Evolutionary conservation across 2,329 filamentous ascomycete genomes (phyloP), one percentile per base, ranked within the genome.

Genomic region (Verticillium albo-atrum): DNA sequence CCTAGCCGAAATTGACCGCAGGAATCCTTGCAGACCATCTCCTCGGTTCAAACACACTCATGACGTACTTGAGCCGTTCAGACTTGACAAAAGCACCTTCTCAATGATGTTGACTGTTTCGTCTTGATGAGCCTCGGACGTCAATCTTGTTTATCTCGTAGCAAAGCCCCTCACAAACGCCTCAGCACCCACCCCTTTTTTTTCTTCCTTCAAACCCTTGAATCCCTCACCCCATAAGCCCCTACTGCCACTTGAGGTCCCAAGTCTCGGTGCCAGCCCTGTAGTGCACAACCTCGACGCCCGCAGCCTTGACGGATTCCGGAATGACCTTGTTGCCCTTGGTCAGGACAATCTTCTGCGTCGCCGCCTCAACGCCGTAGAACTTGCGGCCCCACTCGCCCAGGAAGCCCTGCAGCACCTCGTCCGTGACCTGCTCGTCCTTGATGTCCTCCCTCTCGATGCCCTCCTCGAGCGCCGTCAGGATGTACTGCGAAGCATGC

Each of bases 281-380:
- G 70, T 89, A 90, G 10, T 86, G 86, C 63, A 90, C 85, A 50
- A 91, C 83, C 68, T 88, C 83, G 14, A 86, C 75, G 37, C 81
- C 81, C 14, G 81, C 76, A 27, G 79, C 83, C 68, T 74, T 79
- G 58, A 90, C 68, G 42, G 82, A 76, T 60, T 83, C 78, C 28
- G 76, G 73, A 37, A 90, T 81, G 61, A 75, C 79, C 66, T 81
- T 81, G n/a, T 76, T 78, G 54, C 78, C 78, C 71, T 78, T 84
- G 66, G 76, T 82, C 62, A 90, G 70, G 58, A 83, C 75, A 66
- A 90, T 84, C 64, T 77, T 82, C 68, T 79, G 74, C n/a, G 73
- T 73, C 2, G 85, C 76, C 42, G 77, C 74, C 71, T 89, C 66
- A 71, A 78, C 71, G 34, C 70, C 69, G 68, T 87, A 88, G 67